Base-by-base conservation (phyloP, 352 stramenopile species). In the Plasmopara halstedii region DNA sequence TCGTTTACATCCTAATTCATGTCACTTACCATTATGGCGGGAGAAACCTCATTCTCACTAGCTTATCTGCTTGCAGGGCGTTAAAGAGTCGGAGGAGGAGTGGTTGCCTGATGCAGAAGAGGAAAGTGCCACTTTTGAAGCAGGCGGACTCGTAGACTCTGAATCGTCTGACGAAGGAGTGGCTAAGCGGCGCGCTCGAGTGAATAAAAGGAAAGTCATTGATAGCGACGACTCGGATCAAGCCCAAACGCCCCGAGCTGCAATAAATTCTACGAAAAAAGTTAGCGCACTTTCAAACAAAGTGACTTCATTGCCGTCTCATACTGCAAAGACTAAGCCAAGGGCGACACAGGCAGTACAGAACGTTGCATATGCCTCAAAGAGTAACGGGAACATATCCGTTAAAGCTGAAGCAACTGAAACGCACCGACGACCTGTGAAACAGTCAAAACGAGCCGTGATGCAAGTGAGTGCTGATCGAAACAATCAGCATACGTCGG, bases 381-480 rank as follows among this genome's bases (percentile, higher is more conserved):
- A 69, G 21, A 42, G 47, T 13, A 46, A 47, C 18, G 38, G 36
- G 13, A 58, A 50, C 20, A 19, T 15, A 6, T 7, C 18, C 7
- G 31, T 52, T 4, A 60, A 64, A 26, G 64, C 69, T 0, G 63
- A 77, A 20, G 26, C 40, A 15, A 29, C n/a, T 0, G 79, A 88
- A 21, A n/a, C 49, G 0, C 80, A 91, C 48, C 73, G 73, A 8
- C 74, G 80, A n/a, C 80, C 80, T 0, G 58, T 67, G 15, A 87
- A 91, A 62, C 76, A 83, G 40, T 59, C 85, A 53, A 81, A 84
- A 34, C 62, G 60, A 22, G 51, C 57, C 46, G 57, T 43, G 31
- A 44, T 50, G 17, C 56, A 57, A 35, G 26, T 44, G 17, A 64
- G 34, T 36, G 20, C 46, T 11, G 58, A 71, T 9, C 60, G 56